Base-by-base conservation (phyloP, 1,284 basidiomycete genomes). In the Leccinum pachyderme region DNA sequence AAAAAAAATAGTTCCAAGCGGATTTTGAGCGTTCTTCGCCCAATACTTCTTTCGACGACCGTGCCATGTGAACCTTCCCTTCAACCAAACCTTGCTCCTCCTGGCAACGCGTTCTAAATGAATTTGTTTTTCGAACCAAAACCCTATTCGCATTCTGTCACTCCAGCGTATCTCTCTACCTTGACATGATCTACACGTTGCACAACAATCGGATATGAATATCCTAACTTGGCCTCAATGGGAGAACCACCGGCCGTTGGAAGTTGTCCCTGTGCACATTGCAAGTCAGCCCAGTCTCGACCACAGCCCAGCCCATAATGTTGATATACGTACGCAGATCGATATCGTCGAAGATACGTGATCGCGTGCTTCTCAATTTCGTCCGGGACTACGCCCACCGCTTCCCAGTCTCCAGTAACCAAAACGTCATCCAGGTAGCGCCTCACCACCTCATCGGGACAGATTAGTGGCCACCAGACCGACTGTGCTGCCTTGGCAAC, bases 401-500 rank as follows among this genome's bases (percentile, higher is more conserved):
- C 72, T 63, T 82, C 78, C 85, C 85, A 86, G 72, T 87, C 81
- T 44, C 87, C 81, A 49, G 78, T 69, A 47, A 78, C 76, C n/a
- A 82, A 77, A 45, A 72, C 74, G 73, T 98, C 96, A 74, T 95
- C 82, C 61, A 98, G 85, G 75, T 84, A 97, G 61, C 93, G 84
- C 65, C 96, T 80, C 65, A 83, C 81, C 28, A 99, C 87, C 75
- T 98, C 95, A 73, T 99, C 96, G 1, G 93, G 91, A 69, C 83
- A 87, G 58, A 98, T 78, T 55, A 91, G 84, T 15, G 95, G 95
- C 95, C 95, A 99, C 95, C 95, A 99, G 0, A 84, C 79, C 4
- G 75, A 70, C 74, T 98, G 91, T 44, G 86, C 82, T 29, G 81
- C 72, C 62, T 78, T 83, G 5, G 95, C 82, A 32, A 93, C 73